Evolutionary conservation across 176 grass and related monocot genomes (phyloP), one percentile per base, ranked within the genome.

Genomic region (Areca catechu): DNA sequence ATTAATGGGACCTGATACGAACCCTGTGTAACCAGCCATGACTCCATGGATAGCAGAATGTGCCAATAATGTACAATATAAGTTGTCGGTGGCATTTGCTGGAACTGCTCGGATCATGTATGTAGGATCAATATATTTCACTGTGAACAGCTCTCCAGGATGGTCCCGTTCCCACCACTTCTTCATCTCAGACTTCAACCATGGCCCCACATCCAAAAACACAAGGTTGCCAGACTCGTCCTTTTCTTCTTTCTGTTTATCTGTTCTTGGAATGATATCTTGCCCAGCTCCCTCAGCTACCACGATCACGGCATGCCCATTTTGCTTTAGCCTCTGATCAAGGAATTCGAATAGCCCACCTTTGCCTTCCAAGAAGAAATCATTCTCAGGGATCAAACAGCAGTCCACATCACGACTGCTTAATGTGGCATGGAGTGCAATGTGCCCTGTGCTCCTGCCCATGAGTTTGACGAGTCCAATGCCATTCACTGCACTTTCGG

Each of bases 341-440:
- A 97, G 63, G 56, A 88, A 97, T 34, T 97, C 80, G 19, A 85
- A 83, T 19, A 97, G 54, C 25, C 93, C 81, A 24, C 87, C 74
- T 63, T 88, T 85, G 1, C 93, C 93, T 69, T 97, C 77, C 63
- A 97, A 59, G 34, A 76, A 69, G 78, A 97, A 97, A 72, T 69
- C 57, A 17, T 90, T 63, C 78, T 97, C 93, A 1, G 87, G 87
- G 19, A 97, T 88, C 77, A 97, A 69, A 64, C 93, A 88, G 55
- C 87, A 97, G 80, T 97, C 93, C 0, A 97, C 93, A 10, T 97
- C 86, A 0, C 86, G 83, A 48, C 92, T 91, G 71, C 92, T 97
- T 22, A 91, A 77, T 5, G 87, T 97, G 34, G 86, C 83, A 57
- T 85, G 62, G 48, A 88, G 86, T 7, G 83, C 80, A 54, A 88